Percentiles rank a stretch among this genome's conserved stretches.
phyloP scores from a whole-genome alignment of 2,329 filamentous ascomycete genomes.

The Blastomyces silverae region DNA sequence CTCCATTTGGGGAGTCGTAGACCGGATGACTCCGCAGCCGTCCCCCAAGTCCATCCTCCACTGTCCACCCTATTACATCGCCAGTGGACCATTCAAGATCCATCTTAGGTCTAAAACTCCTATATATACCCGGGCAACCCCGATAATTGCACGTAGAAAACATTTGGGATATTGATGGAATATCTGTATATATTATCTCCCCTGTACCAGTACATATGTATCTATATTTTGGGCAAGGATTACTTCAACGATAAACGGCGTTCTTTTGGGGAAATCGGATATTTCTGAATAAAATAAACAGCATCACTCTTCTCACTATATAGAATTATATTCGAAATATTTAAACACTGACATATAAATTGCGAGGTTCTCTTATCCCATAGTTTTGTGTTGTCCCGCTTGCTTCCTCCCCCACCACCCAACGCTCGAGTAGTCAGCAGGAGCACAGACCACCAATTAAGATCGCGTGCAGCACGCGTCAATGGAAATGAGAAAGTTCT shows the following conservation, averaged over 20 bases:
- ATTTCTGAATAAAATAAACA: conserved; percentile 18
- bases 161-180: not conserved
- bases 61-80: not conserved
- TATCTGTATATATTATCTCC: not conserved
- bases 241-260: conserved; percentile 1
- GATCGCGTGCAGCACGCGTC: conserved; percentile 36
- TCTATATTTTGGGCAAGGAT: not conserved
- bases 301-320: conserved; percentile 7
- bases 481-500: not conserved
- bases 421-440: conserved; percentile 1
- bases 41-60: not conserved
- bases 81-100: not conserved
- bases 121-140: not conserved
- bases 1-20: not conserved
- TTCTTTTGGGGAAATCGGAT: not conserved
- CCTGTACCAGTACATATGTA: conserved; percentile 5
- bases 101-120: not conserved
- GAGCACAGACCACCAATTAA: conserved; percentile 38
- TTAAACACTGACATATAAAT: not conserved
- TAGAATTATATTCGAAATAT: not conserved
- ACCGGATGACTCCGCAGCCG: not conserved
- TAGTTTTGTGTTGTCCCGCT: not conserved
- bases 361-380: not conserved
- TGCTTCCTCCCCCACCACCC: too few species aligned
- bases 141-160: not conserved